Percentiles rank a stretch among this genome's conserved stretches.
These are phyloP conservation scores for Fusarium chuoi DNA, from an alignment of 2,329 filamentous ascomycete species.

Conservation along the genomic window DNA sequence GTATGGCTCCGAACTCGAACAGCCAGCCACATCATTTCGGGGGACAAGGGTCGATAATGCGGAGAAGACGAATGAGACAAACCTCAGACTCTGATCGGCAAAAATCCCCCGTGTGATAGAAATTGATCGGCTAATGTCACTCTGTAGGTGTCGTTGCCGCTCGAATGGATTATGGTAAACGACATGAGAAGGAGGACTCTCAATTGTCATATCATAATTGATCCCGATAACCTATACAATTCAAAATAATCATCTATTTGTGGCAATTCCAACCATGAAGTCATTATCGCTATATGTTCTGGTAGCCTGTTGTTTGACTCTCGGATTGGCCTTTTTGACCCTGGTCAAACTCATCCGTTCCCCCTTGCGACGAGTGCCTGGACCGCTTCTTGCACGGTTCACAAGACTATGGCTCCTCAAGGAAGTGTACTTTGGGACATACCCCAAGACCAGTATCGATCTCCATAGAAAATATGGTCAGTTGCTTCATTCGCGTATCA, in stretches of 20 bases:
- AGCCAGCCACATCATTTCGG: background rate
- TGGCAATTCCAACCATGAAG: background rate
- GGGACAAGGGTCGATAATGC: accelerated
- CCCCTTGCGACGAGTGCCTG: background rate
- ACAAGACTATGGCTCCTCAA: background rate
- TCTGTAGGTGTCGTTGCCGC: accelerated
- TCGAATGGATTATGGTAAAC: accelerated
- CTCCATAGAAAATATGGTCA: background rate
- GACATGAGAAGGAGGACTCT: background rate
- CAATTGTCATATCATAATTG: background rate
- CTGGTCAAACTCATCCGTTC: background rate
- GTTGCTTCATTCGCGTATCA: accelerated
- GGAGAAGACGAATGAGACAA: accelerated
- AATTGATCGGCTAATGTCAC: background rate
- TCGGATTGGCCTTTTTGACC: background rate
- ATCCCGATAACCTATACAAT: accelerated
- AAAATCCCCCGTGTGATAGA: background rate
- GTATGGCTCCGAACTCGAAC: accelerated
- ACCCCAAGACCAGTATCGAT: background rate
- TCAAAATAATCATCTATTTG: no score
- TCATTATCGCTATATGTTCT: background rate
- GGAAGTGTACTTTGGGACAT: background rate
- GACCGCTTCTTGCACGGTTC: background rate
- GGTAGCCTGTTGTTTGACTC: background rate
- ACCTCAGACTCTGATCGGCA: background rate